Base-by-base conservation (phyloP, 179 eudicot species). In the Corrigiola litoralis region DNA sequence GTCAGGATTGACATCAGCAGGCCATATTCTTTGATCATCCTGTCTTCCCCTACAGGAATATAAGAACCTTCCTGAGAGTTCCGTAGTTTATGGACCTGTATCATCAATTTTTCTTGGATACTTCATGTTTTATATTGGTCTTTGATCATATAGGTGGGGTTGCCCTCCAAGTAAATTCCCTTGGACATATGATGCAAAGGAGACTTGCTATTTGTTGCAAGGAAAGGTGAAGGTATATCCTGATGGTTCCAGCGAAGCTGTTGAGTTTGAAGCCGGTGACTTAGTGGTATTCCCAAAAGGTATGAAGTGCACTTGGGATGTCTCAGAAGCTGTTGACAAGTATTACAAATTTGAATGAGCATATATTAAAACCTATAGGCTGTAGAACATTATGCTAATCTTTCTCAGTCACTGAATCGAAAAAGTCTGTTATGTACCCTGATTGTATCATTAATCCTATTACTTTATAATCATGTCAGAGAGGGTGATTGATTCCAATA, bases 141-240 rank as follows among this genome's bases (percentile, higher is more conserved):
- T 46, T 27, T 58, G 21, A 21, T 49, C 14, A 25, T 48, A 14
- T 71, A 86, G 96, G 84, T 89, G 96, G 96, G 94, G 94, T 28
- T 89, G 96, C 53, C 70, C 80, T 58, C 89, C 91, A 33, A 89
- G 96, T 80, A 85, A 89, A 49, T 89, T 89, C 63, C 95, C 96
- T 24, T 89, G 96, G 96, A 89, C 90, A 18, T 89, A 87, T 71
- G 75, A 77, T 4, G 73, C 87, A 36, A 87, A 75, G 73, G 96
- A 89, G 75, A 85, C 89, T 13, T 89, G 96, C 77, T 87, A 68
- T 74, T 80, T 89, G 58, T 67, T 89, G 48, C 70, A 89, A 74
- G 96, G 96, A 45, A 89, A 87, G 77, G 96, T 89, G 75, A 89
- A 87, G 77, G 96, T 89, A 14, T 87, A 79, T 65, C 96, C 95